Evolutionary conservation across 257 asterid genomes (phyloP).

Genomic region (Solanum arcanum): DNA sequence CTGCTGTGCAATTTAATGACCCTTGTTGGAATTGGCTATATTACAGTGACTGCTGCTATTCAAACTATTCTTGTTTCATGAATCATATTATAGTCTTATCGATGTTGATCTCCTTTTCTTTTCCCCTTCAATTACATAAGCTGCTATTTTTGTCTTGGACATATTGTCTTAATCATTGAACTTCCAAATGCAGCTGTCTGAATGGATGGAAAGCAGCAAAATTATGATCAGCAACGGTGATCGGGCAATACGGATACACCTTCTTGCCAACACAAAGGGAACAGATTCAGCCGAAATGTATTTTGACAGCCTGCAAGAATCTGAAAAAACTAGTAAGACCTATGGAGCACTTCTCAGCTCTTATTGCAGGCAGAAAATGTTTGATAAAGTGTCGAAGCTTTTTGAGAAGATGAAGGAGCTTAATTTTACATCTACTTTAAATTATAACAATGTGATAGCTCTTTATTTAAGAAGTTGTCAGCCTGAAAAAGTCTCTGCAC

Average conservation of each 20-base stretch:
- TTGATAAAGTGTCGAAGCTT: conserved; percentile 46
- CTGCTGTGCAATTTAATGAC: not conserved
- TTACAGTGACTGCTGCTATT: not conserved
- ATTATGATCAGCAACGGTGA: conserved; percentile 24
- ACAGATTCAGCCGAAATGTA: conserved; percentile 48
- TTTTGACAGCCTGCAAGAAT: conserved; percentile 39
- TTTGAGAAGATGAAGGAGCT: conserved; percentile 45
- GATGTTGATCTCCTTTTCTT: not conserved
- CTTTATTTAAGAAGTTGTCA: conserved; percentile 26
- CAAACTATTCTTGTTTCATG: not conserved
- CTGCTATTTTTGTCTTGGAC: not conserved
- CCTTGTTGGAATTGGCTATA: not conserved
- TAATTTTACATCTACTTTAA: conserved; percentile 26
- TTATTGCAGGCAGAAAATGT: conserved; percentile 38
- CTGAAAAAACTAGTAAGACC: conserved; percentile 50
- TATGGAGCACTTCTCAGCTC: conserved; percentile 65
- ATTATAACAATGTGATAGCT: conserved; percentile 51
- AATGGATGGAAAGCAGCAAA: conserved; percentile 51
- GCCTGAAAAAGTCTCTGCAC: conserved; percentile 32
- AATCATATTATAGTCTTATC: not conserved
- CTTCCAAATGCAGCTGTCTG: conserved; percentile 33
- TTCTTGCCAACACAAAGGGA: conserved; percentile 40
- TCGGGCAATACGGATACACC: conserved; percentile 51
- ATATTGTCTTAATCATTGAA: not conserved
- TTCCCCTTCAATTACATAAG: not conserved